Percentiles rank a stretch among this genome's conserved stretches.
Evolutionary conservation across 345 rosid genomes (phyloP).

Genomic region (Chamaenerion angustifolium): DNA sequence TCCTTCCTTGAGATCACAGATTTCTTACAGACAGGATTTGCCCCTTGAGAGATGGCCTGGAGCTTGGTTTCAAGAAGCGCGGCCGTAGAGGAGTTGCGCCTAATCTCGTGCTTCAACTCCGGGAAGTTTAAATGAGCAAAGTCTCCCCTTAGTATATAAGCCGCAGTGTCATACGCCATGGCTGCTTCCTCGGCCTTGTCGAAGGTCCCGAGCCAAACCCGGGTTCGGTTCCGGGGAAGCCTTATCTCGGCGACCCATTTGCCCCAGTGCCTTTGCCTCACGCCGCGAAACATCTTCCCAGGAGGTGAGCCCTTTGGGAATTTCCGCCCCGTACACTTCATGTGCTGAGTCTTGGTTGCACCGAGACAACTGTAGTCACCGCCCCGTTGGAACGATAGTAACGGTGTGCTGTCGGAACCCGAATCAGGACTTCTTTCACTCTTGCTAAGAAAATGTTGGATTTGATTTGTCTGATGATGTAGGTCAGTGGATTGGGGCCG

Average conservation of each 20-base stretch:
- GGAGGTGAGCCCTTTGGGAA: too few species aligned
- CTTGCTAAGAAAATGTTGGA: too few species aligned
- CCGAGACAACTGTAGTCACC: too few species aligned
- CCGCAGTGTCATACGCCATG: conserved; percentile 75
- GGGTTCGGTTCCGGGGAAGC: conserved; percentile 60
- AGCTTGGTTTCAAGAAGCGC: conserved; percentile 64
- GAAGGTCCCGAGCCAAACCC: conserved; percentile 91
- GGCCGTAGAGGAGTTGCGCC: conserved; percentile 32
- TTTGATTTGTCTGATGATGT: too few species aligned
- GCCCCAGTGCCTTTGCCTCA: conserved; percentile 95
- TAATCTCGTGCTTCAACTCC: conserved; percentile 42
- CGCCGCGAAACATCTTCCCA: conserved; percentile 76
- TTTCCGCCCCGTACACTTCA: conserved; percentile 41
- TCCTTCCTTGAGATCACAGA: too few species aligned
- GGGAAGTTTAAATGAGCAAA: conserved; percentile 88
- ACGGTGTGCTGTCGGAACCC: too few species aligned
- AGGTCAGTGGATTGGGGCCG: too few species aligned
- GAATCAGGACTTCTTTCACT: too few species aligned
- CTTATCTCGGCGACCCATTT: conserved; percentile 98
- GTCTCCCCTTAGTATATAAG: conserved; percentile 76
- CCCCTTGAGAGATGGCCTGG: conserved; percentile 40
- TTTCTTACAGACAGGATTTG: background rate
- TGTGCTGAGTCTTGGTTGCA: conserved; percentile 11
- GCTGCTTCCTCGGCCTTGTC: conserved; percentile 88
- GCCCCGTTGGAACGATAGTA: too few species aligned